These are phyloP conservation scores for Trichoderma breve DNA, from an alignment of 2,329 filamentous ascomycete genomes.

Conservation along the genomic window DNA sequence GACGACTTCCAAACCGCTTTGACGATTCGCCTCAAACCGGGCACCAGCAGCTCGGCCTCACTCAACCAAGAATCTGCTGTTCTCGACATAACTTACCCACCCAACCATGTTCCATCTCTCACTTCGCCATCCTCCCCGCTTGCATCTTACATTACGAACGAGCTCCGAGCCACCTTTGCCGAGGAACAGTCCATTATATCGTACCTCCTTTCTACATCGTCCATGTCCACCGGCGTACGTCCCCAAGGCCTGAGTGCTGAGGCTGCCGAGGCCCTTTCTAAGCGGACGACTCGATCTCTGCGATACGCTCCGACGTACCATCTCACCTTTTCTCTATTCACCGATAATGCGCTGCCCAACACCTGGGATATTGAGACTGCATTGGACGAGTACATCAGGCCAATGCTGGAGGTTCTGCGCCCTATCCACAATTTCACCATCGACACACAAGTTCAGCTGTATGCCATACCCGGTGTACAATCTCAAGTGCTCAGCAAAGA, in stretches of 20 bases:
- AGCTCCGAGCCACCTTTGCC: conserved; percentile 74
- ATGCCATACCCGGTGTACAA: conserved; percentile 68
- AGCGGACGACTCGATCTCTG: conserved; percentile 78
- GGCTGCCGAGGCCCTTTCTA: conserved; percentile 55
- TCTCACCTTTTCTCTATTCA: conserved; percentile 92
- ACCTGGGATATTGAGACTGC: conserved; percentile 89
- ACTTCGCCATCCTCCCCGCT: conserved; percentile 70
- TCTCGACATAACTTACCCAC: conserved; percentile 75
- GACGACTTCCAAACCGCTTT: conserved; percentile 53
- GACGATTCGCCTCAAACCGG: conserved; percentile 67
- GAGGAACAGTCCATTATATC: conserved; percentile 88
- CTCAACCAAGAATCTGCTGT: conserved; percentile 68
- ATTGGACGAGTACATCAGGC: conserved; percentile 75
- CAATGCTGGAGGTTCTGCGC: conserved; percentile 74
- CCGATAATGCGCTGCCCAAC: conserved; percentile 71
- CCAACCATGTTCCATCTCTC: conserved; percentile 63
- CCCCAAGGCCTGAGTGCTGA: conserved; percentile 49
- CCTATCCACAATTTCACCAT: conserved; percentile 93
- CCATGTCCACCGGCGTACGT: conserved; percentile 48
- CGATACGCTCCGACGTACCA: conserved; percentile 95
- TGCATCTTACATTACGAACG: conserved; percentile 73
- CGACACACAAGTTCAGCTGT: conserved; percentile 93
- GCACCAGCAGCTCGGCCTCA: conserved; percentile 58
- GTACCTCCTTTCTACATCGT: conserved; percentile 63
- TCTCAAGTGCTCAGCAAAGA: conserved; percentile 71